These are phyloP conservation scores for Rosa multiflora DNA, from an alignment of 306 rosid genomes.

Conservation along the genomic window DNA sequence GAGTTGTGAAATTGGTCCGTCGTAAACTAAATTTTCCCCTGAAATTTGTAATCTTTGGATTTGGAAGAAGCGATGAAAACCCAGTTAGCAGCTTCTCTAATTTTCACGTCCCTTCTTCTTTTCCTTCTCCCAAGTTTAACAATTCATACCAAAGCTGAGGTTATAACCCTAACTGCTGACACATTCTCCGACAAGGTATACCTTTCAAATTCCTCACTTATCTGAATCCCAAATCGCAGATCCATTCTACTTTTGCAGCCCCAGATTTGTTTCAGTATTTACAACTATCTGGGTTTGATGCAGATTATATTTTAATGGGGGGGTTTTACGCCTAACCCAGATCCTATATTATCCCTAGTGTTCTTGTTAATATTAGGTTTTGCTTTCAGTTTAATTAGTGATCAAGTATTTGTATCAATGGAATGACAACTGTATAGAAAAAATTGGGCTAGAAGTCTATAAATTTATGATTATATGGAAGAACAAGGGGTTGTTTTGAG, in stretches of 20 bases:
- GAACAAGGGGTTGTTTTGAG: neutral
- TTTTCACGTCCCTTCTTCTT: constrained; percentile 28
- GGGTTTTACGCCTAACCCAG: neutral
- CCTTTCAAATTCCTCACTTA: neutral
- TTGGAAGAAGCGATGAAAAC: constrained; percentile 37
- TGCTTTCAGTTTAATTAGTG: neutral
- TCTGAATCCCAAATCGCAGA: neutral
- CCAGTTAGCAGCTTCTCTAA: constrained; percentile 10
- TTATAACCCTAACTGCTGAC: constrained; percentile 70
- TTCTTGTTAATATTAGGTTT: too few species aligned
- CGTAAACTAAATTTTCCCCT: neutral
- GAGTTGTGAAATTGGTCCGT: neutral
- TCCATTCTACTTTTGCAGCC: neutral
- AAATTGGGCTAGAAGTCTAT: too few species aligned
- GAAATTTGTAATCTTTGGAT: neutral
- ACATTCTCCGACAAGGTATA: constrained; percentile 96
- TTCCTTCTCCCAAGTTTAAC: constrained; percentile 33
- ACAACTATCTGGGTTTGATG: neutral
- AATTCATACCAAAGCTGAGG: constrained; percentile 50
- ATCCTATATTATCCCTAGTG: neutral
- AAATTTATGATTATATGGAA: neutral
- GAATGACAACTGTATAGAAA: neutral
- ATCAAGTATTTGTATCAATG: neutral
- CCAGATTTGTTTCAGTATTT: too few species aligned
- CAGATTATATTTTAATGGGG: neutral